These are phyloP conservation scores for Angomonas deanei DNA, from an alignment of 208 protist species.

Conservation along the genomic window DNA sequence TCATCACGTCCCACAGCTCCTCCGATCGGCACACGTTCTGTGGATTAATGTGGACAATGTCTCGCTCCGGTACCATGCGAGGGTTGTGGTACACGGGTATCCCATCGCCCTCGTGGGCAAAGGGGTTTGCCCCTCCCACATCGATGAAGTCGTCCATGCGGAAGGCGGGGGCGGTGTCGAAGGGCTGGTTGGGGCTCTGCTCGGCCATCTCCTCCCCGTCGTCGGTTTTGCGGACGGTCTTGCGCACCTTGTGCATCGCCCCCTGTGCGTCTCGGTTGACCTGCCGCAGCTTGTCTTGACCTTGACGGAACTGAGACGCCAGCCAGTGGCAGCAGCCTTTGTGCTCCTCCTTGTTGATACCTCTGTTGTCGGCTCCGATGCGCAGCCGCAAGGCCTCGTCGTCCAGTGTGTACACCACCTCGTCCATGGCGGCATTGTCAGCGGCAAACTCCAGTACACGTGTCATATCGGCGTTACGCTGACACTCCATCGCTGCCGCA, in stretches of 20 bases:
- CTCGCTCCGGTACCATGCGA: constrained; percentile 17
- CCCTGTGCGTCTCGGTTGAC: constrained; percentile 18
- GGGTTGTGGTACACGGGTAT: constrained; percentile 22
- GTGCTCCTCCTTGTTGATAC: constrained; percentile 20
- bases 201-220: neutral
- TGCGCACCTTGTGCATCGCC: constrained; percentile 22
- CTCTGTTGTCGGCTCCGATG: constrained; percentile 22
- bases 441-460: constrained; percentile 26
- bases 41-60: constrained; percentile 30
- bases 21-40: constrained; percentile 21
- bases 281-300: constrained; percentile 11
- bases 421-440: constrained; percentile 15
- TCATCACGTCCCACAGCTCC: constrained; percentile 28
- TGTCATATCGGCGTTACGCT: constrained; percentile 14
- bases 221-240: constrained; percentile 7
- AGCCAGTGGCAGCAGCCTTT: constrained; percentile 17
- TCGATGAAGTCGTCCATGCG: constrained; percentile 22
- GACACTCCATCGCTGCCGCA: constrained; percentile 13
- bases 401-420: constrained; percentile 19
- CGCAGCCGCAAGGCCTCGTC: constrained; percentile 16
- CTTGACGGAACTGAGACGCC: constrained; percentile 5
- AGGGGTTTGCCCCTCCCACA: constrained; percentile 15
- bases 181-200: neutral
- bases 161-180: constrained; percentile 8
- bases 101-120: neutral